phyloP scores from a whole-genome alignment of 1,284 basidiomycete species.

The Earliella scabrosa region DNA sequence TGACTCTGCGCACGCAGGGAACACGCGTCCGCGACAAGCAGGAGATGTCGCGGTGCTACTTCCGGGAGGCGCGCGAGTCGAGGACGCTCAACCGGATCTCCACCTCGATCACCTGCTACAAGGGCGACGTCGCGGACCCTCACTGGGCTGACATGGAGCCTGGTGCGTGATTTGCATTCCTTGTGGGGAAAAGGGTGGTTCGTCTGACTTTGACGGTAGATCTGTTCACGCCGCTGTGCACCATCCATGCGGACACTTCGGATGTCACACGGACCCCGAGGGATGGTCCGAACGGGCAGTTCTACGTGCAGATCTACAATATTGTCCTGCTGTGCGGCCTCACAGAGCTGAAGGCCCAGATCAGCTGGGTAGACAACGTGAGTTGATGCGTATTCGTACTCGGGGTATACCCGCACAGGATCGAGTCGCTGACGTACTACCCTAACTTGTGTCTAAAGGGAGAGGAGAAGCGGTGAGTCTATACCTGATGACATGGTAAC shows the following conservation, averaged over 20 bases:
- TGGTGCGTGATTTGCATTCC: constrained; percentile 32
- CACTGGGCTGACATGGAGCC: constrained; percentile 51
- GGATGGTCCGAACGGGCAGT: constrained; percentile 27
- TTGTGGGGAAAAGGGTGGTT: too few relatives aligned
- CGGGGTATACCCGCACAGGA: neutral
- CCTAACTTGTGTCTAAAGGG: constrained; percentile 9
- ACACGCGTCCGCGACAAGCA: constrained; percentile 37
- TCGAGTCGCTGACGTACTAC: neutral
- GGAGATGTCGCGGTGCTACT: constrained; percentile 25
- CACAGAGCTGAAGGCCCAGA: constrained; percentile 48
- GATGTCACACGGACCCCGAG: constrained; percentile 30
- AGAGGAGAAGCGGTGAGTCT: constrained; percentile 15
- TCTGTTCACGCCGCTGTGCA: constrained; percentile 46
- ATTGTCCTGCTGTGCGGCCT: constrained; percentile 55
- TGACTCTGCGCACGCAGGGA: constrained; percentile 31
- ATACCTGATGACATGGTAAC: too few relatives aligned
- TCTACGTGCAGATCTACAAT: constrained; percentile 47
- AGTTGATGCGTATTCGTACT: neutral
- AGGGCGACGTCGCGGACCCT: constrained; percentile 41
- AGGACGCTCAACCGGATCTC: constrained; percentile 30
- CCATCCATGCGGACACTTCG: constrained; percentile 45
- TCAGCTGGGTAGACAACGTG: constrained; percentile 47
- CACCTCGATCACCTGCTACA: constrained; percentile 46
- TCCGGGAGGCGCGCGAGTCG: constrained; percentile 28
- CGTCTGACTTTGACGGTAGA: constrained; percentile 14